Evolutionary conservation across 1,139 yeast species (phyloP).

Genomic region (Kodamaea fungicola): DNA sequence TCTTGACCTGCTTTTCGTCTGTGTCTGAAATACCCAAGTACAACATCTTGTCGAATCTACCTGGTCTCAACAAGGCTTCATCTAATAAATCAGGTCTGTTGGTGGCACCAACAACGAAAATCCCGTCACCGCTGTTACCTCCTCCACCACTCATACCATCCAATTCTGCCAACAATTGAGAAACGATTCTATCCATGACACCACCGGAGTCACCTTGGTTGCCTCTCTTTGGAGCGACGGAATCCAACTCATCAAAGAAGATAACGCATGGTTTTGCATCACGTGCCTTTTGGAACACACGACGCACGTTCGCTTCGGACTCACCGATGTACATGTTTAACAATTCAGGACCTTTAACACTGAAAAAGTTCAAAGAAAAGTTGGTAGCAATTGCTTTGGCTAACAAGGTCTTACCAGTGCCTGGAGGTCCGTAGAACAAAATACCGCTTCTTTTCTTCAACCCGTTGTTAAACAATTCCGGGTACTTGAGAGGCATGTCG

Average conservation of each 20-base stretch:
- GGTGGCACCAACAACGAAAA: slow-evolving; percentile 96
- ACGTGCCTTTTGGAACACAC: slow-evolving; percentile 89
- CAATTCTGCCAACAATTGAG: slow-evolving; percentile 87
- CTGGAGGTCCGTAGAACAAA: slow-evolving; percentile 95
- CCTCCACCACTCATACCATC: slow-evolving; percentile 90
- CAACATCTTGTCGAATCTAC: slow-evolving; percentile 91
- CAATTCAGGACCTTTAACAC: slow-evolving; percentile 94
- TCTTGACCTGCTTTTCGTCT: slow-evolving; percentile 80
- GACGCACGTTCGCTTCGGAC: slow-evolving; percentile 93
- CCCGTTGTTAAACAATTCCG: slow-evolving; percentile 83
- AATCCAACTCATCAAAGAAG: slow-evolving; percentile 94
- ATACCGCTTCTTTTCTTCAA: slow-evolving; percentile 93
- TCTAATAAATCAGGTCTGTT: slow-evolving; percentile 93
- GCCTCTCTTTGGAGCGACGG: slow-evolving; percentile 97
- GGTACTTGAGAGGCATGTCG: slow-evolving; percentile 92
- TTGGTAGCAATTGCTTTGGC: slow-evolving; percentile 97
- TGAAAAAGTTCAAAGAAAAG: slow-evolving; percentile 87
- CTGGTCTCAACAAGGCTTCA: slow-evolving; percentile 92
- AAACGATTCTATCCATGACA: slow-evolving; percentile 96
- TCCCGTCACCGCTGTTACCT: slow-evolving; percentile 72
- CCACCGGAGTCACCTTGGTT: slow-evolving; percentile 99
- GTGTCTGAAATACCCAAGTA: slow-evolving; percentile 93
- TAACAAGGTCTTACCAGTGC: slow-evolving; percentile 91
- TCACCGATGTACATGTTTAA: slow-evolving; percentile 98
- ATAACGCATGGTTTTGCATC: slow-evolving; percentile 98